Percentiles rank a stretch among this genome's conserved stretches.
Conservation (phyloP, 1,139 yeast species). For the Taiozyma sp. region DNA sequence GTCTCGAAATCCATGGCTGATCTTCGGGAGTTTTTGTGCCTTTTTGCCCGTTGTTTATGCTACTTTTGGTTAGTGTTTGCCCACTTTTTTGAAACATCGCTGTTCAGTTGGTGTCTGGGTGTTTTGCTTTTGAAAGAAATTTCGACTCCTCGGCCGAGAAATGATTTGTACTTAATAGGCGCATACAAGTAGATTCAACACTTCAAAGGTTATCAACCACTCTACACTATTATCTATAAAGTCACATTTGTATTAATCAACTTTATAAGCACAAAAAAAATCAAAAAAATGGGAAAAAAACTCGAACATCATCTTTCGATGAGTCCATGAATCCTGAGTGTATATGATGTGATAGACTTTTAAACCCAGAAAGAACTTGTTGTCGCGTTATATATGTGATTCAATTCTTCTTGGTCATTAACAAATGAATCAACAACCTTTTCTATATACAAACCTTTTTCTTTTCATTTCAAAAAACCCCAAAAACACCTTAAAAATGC, state of each 20-base stretch:
- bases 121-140: not conserved
- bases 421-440: not conserved
- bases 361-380: not conserved
- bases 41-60: not conserved
- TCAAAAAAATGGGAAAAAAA: not conserved
- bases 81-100: not conserved
- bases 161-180: no score
- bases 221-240: not conserved
- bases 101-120: not conserved
- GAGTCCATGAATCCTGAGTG: not conserved
- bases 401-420: not conserved
- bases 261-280: not conserved
- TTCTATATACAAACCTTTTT: not conserved
- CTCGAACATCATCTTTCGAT: not conserved
- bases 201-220: not conserved
- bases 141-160: not conserved
- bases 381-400: not conserved
- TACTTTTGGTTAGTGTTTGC: not conserved
- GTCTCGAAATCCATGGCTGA: conserved; percentile 64
- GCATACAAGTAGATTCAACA: no score
- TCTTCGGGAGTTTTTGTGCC: not conserved
- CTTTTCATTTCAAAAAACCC: not conserved
- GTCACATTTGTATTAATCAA: not conserved
- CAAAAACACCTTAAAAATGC: not conserved
- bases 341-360: not conserved